Evolutionary conservation across 768 basidiomycete species (phyloP).

Genomic region (Hygrocybe punicea): DNA sequence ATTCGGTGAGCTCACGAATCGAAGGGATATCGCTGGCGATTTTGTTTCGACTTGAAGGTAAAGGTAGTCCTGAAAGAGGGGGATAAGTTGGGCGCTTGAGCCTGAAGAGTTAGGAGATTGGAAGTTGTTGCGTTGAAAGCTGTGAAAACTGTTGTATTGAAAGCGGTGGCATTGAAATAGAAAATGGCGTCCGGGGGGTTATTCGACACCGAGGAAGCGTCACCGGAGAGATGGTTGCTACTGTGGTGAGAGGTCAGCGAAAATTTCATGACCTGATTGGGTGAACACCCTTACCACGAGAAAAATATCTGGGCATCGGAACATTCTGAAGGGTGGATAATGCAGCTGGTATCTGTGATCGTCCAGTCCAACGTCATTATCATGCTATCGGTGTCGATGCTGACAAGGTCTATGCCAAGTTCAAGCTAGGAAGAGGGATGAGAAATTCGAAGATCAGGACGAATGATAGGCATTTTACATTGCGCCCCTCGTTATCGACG

Average conservation of each 20-base stretch:
- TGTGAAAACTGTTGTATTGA: neutral
- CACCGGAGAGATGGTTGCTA: neutral
- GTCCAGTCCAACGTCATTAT: neutral
- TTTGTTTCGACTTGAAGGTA: neutral
- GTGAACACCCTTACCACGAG: neutral
- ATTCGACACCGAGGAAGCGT: neutral
- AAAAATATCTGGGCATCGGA: neutral
- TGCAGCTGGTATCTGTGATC: neutral
- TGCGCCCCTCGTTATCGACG: too few relatives aligned
- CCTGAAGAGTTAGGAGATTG: neutral
- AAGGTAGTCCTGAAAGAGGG: neutral
- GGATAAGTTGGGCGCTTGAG: neutral
- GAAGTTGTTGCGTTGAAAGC: neutral
- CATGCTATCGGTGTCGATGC: too few relatives aligned
- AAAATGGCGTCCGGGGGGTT: neutral
- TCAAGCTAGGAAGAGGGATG: too few relatives aligned
- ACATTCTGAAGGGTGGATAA: neutral
- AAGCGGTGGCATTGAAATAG: neutral
- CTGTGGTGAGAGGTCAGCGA: neutral
- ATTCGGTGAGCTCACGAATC: neutral
- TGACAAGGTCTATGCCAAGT: too few relatives aligned
- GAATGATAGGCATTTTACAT: too few relatives aligned
- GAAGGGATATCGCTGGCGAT: neutral
- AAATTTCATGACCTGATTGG: neutral
- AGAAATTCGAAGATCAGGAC: too few relatives aligned